phyloP scores from a whole-genome alignment of 352 stramenopile genomes.

The Pythium oligandrum region DNA sequence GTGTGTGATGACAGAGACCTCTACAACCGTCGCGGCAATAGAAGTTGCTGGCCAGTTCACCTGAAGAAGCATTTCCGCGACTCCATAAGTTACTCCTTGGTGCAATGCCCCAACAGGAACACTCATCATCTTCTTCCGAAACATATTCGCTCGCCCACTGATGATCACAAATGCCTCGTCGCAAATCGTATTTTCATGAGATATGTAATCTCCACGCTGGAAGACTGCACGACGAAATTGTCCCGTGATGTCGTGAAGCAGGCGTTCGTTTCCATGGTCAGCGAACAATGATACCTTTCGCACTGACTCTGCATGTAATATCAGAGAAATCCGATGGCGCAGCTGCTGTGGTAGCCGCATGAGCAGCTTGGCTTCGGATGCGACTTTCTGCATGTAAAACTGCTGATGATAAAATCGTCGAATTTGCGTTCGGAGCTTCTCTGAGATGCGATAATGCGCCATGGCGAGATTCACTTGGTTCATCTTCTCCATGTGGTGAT shows the following conservation, averaged over 20 bases:
- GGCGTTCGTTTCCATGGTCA: constrained; percentile 52
- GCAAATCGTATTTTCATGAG: constrained; percentile 61
- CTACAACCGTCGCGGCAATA: constrained; percentile 35
- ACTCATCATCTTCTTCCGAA: constrained; percentile 33
- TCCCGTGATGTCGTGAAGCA: constrained; percentile 71
- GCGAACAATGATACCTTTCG: constrained; percentile 48
- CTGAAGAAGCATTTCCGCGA: constrained; percentile 56
- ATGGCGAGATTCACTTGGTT: constrained; percentile 65
- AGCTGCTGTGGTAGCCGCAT: constrained; percentile 64
- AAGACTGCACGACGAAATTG: constrained; percentile 71
- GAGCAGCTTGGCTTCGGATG: constrained; percentile 69
- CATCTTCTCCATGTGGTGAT: constrained; percentile 44
- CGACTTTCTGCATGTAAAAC: constrained; percentile 47
- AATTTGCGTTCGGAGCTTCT: constrained; percentile 51
- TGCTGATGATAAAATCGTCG: constrained; percentile 71
- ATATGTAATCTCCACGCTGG: constrained; percentile 66
- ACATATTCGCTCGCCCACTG: constrained; percentile 60
- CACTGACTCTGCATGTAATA: constrained; percentile 57
- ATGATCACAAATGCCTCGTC: constrained; percentile 67
- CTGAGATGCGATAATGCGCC: constrained; percentile 47
- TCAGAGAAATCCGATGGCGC: constrained; percentile 68
- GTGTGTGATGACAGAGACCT: constrained; percentile 64
- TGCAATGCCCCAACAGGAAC: constrained; percentile 52
- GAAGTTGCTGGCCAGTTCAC: constrained; percentile 36
- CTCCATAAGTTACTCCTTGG: constrained; percentile 63